Conservation (phyloP, 2,329 filamentous ascomycete genomes). For the Ophiocordyceps unilateralis region DNA sequence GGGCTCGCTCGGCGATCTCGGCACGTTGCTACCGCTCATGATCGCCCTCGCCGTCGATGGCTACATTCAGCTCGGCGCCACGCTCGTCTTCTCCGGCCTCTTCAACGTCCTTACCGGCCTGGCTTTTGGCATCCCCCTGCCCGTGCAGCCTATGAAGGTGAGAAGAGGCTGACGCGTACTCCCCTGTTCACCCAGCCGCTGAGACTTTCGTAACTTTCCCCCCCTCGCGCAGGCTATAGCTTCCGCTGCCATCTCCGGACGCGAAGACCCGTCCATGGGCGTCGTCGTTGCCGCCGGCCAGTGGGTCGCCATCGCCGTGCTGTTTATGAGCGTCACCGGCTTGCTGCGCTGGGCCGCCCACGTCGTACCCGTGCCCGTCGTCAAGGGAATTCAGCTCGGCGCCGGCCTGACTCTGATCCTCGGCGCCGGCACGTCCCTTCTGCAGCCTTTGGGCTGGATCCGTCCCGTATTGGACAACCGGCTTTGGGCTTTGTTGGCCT, state of each 20-base stretch:
- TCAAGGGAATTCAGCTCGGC: slow-evolving; percentile 90
- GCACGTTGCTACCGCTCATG: slow-evolving; percentile 77
- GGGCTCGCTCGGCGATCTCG: slow-evolving; percentile 72
- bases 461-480: slow-evolving; percentile 58
- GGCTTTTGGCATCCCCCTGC: slow-evolving; percentile 73
- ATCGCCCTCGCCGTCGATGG: slow-evolving; percentile 65
- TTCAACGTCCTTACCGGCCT: slow-evolving; percentile 74
- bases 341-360: slow-evolving; percentile 56
- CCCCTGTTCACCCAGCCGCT: neutral
- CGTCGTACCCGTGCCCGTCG: slow-evolving; percentile 68
- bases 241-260: slow-evolving; percentile 64
- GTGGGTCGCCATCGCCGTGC: slow-evolving; percentile 56
- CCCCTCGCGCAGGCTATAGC: slow-evolving; percentile 52
- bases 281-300: slow-evolving; percentile 66
- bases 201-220: neutral
- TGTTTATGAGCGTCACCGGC: slow-evolving; percentile 64
- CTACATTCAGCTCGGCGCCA: slow-evolving; percentile 68
- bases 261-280: slow-evolving; percentile 26
- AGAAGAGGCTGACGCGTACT: neutral
- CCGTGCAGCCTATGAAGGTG: slow-evolving; percentile 74
- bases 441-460: slow-evolving; percentile 53
- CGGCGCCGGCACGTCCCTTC: slow-evolving; percentile 52
- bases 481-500: slow-evolving; percentile 58
- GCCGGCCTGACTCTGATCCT: slow-evolving; percentile 73
- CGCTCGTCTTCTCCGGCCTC: slow-evolving; percentile 73